Base-by-base conservation (phyloP, 208 protist genomes). In the Naegleria gruberi region DNA sequence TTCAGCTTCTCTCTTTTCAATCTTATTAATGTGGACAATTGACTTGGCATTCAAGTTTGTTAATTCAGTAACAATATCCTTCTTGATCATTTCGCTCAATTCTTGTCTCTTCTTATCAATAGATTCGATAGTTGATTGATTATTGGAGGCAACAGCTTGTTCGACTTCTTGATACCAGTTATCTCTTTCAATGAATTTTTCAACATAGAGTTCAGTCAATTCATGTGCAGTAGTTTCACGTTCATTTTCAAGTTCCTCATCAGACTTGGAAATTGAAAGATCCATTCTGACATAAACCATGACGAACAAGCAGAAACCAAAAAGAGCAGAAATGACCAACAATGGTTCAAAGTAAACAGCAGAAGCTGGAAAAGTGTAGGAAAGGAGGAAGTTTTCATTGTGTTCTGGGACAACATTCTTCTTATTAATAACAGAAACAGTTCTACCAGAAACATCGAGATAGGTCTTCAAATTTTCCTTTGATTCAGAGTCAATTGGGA, bases 401-500 rank as follows among this genome's bases (percentile, higher is more conserved):
- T 88, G 84, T 17, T 41, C 23, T 34, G 41, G 7, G 4, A 81
- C 8, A 7, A 37, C 34, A 77, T 43, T 65, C n/a, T 89, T 89
- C 23, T 89, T 89, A 1, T 45, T 77, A 12, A 89, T 10, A 43
- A 77, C 40, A 44, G 44, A 5, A 5, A 89, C 51, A 34, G 46
- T 17, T 81, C 86, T 77, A 30, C 86, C 86, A n/a, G 15, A 17
- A 41, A 40, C 41, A 89, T 89, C 86, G 1, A 89, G 57, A 45
- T 77, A 89, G 10, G 86, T 89, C 40, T 89, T 89, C 4, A 46
- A 15, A 26, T 43, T 37, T 77, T 77, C 86, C 37, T 5, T 45
- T n/a, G 12, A 34, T 89, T 89, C 47, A 34, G 3, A 37, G 8
- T 89, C 86, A 65, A 89, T 23, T 45, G 17, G 26, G 41, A 89